Conservation (phyloP, 768 basidiomycete species). For the Lentinula aciculospora region DNA sequence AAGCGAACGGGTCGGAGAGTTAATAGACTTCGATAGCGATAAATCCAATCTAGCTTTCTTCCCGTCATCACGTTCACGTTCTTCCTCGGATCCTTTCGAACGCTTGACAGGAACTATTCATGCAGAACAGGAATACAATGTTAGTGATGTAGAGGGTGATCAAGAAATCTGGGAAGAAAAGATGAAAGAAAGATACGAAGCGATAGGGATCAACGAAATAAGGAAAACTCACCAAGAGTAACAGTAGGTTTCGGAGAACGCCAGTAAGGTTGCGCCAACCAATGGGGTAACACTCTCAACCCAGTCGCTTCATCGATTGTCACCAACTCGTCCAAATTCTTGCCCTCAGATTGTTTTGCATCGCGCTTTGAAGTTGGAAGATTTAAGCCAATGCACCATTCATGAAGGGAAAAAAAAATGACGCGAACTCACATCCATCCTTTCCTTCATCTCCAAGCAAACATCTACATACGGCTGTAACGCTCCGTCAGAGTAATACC, state of each 20-base stretch:
- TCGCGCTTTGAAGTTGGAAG: slow-evolving; percentile 32
- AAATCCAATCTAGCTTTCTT: neutral
- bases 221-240: neutral
- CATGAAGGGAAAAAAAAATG: neutral
- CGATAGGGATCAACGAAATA: neutral
- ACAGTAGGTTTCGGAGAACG: slow-evolving; percentile 28
- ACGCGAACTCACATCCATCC: slow-evolving; percentile 45
- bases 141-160: neutral
- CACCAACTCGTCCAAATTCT: slow-evolving; percentile 29
- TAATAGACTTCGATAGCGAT: neutral
- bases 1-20: neutral
- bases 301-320: slow-evolving; percentile 40
- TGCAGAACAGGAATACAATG: neutral
- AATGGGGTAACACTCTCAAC: slow-evolving; percentile 54
- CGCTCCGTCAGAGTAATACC: slow-evolving; percentile 16
- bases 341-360: slow-evolving; percentile 29
- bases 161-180: neutral
- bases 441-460: slow-evolving; percentile 50
- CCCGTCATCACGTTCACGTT: neutral
- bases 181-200: neutral
- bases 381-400: neutral
- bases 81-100: neutral
- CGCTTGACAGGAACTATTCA: neutral
- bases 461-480: slow-evolving; percentile 46
- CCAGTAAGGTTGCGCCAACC: slow-evolving; percentile 70